A percentile compares a stretch with the other conserved stretches of the same genome.
Evolutionary conservation across 2,329 filamentous ascomycete genomes (phyloP).

Genomic region (Aspergillus piperis): DNA sequence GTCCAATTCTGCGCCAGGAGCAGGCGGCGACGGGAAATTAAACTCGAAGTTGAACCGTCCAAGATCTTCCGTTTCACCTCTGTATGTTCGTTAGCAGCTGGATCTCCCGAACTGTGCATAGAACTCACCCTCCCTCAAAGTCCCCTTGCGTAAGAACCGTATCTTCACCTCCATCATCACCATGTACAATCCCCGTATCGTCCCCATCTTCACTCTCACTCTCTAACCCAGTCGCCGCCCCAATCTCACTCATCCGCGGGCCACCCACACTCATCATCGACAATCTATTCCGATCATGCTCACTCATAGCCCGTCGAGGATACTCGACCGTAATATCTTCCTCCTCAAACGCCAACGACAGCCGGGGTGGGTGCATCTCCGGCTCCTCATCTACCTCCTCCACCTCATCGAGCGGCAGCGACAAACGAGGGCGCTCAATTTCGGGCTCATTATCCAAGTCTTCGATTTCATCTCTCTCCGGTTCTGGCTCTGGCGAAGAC

Average conservation of each 20-base stretch:
- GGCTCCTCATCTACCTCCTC: constrained; percentile 49
- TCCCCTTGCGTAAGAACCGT: constrained; percentile 40
- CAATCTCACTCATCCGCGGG: constrained; percentile 52
- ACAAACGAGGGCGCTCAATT: constrained; percentile 43
- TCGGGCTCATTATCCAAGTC: constrained; percentile 52
- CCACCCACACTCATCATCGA: constrained; percentile 48
- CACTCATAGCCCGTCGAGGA: constrained; percentile 43
- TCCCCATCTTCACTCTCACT: constrained; percentile 45
- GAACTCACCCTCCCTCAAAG: constrained; percentile 41
- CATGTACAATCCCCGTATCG: constrained; percentile 37
- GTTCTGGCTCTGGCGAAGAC: constrained; percentile 19
- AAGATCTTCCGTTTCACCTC: constrained; percentile 48
- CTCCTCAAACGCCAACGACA: constrained; percentile 49
- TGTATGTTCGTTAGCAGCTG: constrained; percentile 26
- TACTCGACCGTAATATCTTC: constrained; percentile 50
- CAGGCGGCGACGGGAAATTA: constrained; percentile 41
- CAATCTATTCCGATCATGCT: constrained; percentile 40
- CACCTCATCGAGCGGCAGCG: constrained; percentile 50
- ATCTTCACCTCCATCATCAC: constrained; percentile 39
- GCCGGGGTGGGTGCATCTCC: constrained; percentile 39
- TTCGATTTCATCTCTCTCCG: constrained; percentile 44
- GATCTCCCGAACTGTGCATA: background rate
- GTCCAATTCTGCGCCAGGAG: constrained; percentile 32
- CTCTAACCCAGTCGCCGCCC: constrained; percentile 49
- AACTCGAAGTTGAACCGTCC: constrained; percentile 46